Conservation (phyloP, 148 eudicot species). For the Heliamphora exappendiculata region DNA sequence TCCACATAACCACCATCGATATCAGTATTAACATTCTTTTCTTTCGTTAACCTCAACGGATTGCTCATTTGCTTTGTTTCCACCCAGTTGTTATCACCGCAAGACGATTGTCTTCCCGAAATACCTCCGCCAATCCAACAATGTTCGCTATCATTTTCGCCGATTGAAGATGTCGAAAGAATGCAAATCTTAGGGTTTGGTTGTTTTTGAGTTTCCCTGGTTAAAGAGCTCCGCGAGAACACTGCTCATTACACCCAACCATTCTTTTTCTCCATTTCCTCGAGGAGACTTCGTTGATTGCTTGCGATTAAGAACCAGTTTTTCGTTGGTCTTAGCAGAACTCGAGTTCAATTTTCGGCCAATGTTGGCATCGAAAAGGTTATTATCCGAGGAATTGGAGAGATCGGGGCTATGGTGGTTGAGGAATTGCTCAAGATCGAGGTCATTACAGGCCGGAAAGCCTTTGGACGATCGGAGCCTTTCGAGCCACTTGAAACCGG, state of each 20-base stretch:
- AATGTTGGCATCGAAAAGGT: background rate
- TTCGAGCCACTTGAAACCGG: slow-evolving; percentile 65
- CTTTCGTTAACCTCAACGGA: slow-evolving; percentile 2
- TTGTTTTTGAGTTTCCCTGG: slow-evolving; percentile 63
- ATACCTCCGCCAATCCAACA: slow-evolving; percentile 20
- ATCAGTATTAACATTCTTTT: slow-evolving; percentile 5
- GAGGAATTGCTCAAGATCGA: slow-evolving; percentile 54
- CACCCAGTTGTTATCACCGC: slow-evolving; percentile 30
- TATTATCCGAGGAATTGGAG: background rate
- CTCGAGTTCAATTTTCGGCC: slow-evolving; percentile 5
- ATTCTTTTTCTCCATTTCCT: slow-evolving; percentile 18
- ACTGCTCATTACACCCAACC: slow-evolving; percentile 17
- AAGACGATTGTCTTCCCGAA: slow-evolving; percentile 13
- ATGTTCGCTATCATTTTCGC: slow-evolving; percentile 13
- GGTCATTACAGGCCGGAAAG: slow-evolving; percentile 40
- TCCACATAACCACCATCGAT: background rate
- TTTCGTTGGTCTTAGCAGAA: slow-evolving; percentile 5
- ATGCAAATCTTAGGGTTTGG: slow-evolving; percentile 55
- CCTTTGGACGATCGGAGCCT: slow-evolving; percentile 73
- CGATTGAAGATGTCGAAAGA: background rate
- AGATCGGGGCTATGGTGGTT: slow-evolving; percentile 12
- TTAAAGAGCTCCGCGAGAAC: slow-evolving; percentile 53
- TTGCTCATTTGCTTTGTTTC: slow-evolving; percentile 15
- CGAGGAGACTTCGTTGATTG: background rate
- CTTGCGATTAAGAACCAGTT: background rate